Evolutionary conservation across 169 alveolate species (phyloP), one percentile per base, ranked within the genome.

Genomic region (Plasmodium gaboni): DNA sequence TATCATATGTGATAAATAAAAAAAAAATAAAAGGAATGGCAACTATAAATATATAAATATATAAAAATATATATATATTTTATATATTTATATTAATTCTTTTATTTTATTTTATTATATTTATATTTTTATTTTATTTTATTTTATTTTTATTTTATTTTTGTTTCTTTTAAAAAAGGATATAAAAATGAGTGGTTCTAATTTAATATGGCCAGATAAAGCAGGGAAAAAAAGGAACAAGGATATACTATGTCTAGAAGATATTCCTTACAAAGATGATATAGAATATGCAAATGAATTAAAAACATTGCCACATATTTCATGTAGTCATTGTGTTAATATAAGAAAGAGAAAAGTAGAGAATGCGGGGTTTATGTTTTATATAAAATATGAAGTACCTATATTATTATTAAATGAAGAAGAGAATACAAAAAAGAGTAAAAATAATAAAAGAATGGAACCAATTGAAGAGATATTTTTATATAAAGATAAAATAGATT

Each of bases 301-400:
- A 1, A 69, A 12, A 0, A 15, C 13, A 26, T 48, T 83, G 12
- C 91, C 91, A 7, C 15, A 9, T 32, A 7, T 83, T 28, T 48
- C 69, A 12, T 10, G 24, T 28, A 46, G 57, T 12, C 46, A 44
- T 57, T 17, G 91, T 32, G 71, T 83, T 42, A 57, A 32, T 44
- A 69, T 69, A 83, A 83, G 60, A 44, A 83, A 69, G 55, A 83
- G 48, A 69, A 83, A 83, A 28, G 67, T 94, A 0, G 96, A 94
- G 51, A 89, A 93, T 26, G 96, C 95, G 15, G 96, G 96, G 8
- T 91, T 94, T 67, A 89, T 89, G 73, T 94, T 94, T 68, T 94
- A 92, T 63, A 50, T 91, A 12, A 74, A 89, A 24, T 80, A 88
- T 64, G 96, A 94, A 68, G 70, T 83, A 22, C 51, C 71, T 19